Conservation (phyloP, 805 yeast genomes). For the Lipomyces sp. region DNA sequence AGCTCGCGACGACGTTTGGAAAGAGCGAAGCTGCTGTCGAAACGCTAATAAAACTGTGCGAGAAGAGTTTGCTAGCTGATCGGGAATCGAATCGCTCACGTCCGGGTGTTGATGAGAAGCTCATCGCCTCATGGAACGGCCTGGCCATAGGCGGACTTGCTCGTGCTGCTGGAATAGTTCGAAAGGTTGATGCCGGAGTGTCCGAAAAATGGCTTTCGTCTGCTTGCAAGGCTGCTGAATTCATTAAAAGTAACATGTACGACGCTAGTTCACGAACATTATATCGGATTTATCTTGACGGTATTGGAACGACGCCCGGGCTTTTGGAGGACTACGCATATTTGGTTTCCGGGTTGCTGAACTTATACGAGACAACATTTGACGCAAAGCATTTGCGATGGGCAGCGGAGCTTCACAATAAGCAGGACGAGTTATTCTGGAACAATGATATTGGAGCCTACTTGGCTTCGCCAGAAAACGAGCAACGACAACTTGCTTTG, state of each 20-base stretch:
- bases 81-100: constrained; percentile 31
- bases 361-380: constrained; percentile 38
- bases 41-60: constrained; percentile 31
- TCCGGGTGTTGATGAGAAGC: constrained; percentile 38
- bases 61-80: constrained; percentile 30
- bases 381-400: constrained; percentile 32
- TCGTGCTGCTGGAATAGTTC: constrained; percentile 33
- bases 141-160: constrained; percentile 40
- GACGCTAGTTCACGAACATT: constrained; percentile 26
- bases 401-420: constrained; percentile 37
- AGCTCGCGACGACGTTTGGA: constrained; percentile 40
- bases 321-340: constrained; percentile 42
- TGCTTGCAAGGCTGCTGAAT: constrained; percentile 34
- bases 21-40: constrained; percentile 29
- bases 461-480: constrained; percentile 26
- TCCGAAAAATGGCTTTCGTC: constrained; percentile 28
- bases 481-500: too few species aligned
- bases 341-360: constrained; percentile 38
- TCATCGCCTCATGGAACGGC: constrained; percentile 41
- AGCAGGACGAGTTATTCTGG: constrained; percentile 37
- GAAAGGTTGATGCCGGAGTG: constrained; percentile 17
- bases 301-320: constrained; percentile 26
- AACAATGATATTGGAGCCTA: constrained; percentile 38
- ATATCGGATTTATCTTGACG: constrained; percentile 28
- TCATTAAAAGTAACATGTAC: constrained; percentile 30